Conservation (phyloP, 1,284 basidiomycete genomes). For the Melampsora allii-populina region DNA sequence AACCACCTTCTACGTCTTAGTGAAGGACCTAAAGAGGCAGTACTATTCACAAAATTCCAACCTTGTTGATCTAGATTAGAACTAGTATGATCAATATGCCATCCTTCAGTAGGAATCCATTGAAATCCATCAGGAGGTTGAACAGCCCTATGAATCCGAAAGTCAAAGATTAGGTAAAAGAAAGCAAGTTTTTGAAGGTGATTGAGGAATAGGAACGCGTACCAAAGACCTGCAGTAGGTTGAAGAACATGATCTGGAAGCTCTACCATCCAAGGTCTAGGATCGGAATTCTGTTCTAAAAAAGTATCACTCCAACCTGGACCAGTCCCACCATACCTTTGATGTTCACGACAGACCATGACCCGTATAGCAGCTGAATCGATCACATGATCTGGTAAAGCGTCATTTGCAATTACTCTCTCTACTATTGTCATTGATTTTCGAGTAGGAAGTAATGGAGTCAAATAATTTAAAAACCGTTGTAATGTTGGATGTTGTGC, state of each 20-base stretch:
- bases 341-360: not conserved
- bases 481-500: conserved; percentile 52
- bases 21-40: not conserved
- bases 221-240: conserved; percentile 2
- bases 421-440: not conserved
- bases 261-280: not conserved
- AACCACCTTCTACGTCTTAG: not conserved
- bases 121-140: conserved; percentile 3
- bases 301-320: conserved; percentile 5
- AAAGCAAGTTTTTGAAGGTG: not conserved
- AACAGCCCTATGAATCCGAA: not conserved
- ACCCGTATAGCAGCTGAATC: not conserved
- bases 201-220: not conserved
- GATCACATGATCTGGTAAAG: not conserved
- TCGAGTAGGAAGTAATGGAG: not conserved
- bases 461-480: not conserved
- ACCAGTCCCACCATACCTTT: not conserved
- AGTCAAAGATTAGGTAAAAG: too few species aligned
- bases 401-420: conserved; percentile 1
- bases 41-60: not conserved
- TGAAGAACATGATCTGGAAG: conserved; percentile 2
- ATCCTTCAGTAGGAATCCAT: not conserved
- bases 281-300: not conserved
- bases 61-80: not conserved
- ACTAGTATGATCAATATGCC: not conserved